These are phyloP conservation scores for Acacia pycnantha DNA, from an alignment of 331 rosid species.

Conservation along the genomic window DNA sequence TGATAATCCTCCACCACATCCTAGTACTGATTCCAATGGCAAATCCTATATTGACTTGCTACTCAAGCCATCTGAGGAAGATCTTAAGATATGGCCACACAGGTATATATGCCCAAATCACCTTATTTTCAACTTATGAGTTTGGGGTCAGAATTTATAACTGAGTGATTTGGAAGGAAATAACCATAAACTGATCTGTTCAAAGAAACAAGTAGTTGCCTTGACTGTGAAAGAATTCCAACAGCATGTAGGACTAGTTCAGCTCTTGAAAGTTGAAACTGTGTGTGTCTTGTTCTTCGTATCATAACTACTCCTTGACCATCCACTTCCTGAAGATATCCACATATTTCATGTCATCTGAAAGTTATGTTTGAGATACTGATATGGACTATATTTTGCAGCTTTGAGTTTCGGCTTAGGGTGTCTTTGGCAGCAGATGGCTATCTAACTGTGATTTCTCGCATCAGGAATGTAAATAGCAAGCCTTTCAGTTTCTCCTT, in stretches of 20 bases:
- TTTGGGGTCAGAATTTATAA: neutral
- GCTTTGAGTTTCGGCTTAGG: conserved; percentile 87
- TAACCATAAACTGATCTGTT: neutral
- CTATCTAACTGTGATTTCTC: conserved; percentile 56
- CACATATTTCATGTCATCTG: neutral
- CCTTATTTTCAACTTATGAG: neutral
- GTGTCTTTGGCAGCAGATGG: conserved; percentile 68
- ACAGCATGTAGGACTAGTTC: neutral
- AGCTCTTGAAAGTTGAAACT: neutral
- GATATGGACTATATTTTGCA: conserved; percentile 30
- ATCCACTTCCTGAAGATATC: neutral
- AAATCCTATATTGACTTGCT: conserved; percentile 63
- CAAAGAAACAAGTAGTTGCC: neutral
- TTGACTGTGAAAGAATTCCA: neutral
- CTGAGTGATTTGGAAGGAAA: neutral
- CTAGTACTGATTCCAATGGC: conserved; percentile 43
- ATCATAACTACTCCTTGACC: neutral
- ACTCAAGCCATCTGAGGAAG: conserved; percentile 73
- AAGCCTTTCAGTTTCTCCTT: conserved; percentile 87
- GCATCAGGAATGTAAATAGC: conserved; percentile 73
- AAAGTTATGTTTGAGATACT: neutral
- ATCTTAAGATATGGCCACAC: conserved; percentile 80
- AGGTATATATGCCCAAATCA: conserved; percentile 35
- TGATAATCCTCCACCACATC: conserved; percentile 62
- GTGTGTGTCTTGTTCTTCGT: neutral